Evolutionary conservation across 768 basidiomycete species (phyloP).

Genomic region (Agrocybe praecox): DNA sequence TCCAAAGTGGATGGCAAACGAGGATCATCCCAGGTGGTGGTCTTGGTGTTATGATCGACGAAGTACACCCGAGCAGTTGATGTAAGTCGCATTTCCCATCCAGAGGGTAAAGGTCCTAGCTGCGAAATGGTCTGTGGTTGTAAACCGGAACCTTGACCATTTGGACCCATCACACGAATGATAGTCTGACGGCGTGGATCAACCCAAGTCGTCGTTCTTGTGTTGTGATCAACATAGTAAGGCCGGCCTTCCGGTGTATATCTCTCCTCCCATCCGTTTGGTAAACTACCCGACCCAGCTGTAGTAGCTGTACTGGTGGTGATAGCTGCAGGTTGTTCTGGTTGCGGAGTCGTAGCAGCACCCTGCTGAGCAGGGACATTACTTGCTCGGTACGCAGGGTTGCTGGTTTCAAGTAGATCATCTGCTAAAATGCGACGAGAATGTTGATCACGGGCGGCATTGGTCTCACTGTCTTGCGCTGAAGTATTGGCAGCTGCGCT

Average conservation of each 20-base stretch:
- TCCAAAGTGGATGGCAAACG: constrained; percentile 94
- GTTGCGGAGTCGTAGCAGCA: constrained; percentile 31
- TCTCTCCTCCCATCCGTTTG: constrained; percentile 98
- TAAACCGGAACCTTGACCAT: constrained; percentile 82
- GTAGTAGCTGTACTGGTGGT: constrained; percentile 54
- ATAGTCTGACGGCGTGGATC: constrained; percentile 97
- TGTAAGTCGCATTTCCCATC: constrained; percentile 99
- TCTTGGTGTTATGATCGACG: constrained; percentile 99
- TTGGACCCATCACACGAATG: constrained; percentile 95
- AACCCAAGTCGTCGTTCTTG: constrained; percentile 99
- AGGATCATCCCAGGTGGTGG: constrained; percentile 99
- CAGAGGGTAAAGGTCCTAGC: constrained; percentile 94
- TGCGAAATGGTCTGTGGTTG: constrained; percentile 97
- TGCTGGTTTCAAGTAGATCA: constrained; percentile 79
- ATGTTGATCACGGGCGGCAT: constrained; percentile 86
- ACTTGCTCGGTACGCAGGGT: constrained; percentile 37
- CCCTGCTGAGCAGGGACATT: constrained; percentile 32
- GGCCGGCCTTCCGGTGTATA: constrained; percentile 98
- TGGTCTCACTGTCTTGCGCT: constrained; percentile 76
- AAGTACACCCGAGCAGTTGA: constrained; percentile 98
- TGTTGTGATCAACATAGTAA: constrained; percentile 99
- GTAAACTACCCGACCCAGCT: constrained; percentile 83
- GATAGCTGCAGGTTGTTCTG: constrained; percentile 40
- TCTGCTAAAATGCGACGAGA: constrained; percentile 82
- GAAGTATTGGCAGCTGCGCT: constrained; percentile 74